These are phyloP conservation scores for Metarhizium humberi DNA, from an alignment of 2,329 filamentous ascomycete genomes.

Conservation along the genomic window DNA sequence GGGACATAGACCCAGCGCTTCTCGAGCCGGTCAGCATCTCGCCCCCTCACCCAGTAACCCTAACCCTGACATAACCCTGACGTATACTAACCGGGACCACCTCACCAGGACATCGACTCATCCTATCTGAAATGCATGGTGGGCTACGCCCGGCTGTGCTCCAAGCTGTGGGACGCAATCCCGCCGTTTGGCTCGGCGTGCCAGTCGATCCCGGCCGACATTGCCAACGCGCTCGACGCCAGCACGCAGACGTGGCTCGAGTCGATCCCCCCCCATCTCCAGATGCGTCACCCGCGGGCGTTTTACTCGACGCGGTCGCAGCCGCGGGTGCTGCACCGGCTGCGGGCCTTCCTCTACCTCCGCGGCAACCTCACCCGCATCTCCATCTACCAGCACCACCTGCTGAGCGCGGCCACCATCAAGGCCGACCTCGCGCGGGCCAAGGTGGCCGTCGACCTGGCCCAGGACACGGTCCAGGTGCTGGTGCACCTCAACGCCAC, in stretches of 20 bases:
- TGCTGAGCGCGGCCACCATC: conserved; percentile 27
- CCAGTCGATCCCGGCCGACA: conserved; percentile 26
- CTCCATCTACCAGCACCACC: conserved; percentile 31
- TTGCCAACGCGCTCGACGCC: conserved; percentile 28
- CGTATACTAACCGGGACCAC: too few species aligned
- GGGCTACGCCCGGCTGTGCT: conserved; percentile 34
- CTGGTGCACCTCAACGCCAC: conserved; percentile 14
- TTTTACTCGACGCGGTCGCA: conserved; percentile 21
- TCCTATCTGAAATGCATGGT: conserved; percentile 38
- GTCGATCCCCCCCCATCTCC: conserved; percentile 32
- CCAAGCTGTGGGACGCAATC: conserved; percentile 36
- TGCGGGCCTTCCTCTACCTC: conserved; percentile 31
- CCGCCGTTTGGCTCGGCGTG: conserved; percentile 25
- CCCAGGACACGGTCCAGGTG: conserved; percentile 14
- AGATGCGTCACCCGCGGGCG: conserved; percentile 26
- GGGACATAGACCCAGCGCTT: conserved; percentile 38
- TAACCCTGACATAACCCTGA: not conserved
- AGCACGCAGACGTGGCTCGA: conserved; percentile 35
- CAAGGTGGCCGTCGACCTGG: conserved; percentile 24
- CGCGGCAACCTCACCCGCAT: conserved; percentile 34
- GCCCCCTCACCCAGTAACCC: not conserved
- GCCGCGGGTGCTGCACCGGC: conserved; percentile 27
- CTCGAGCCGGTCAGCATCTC: conserved; percentile 28
- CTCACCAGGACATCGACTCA: conserved; percentile 19
- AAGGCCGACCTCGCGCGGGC: conserved; percentile 22